Evolutionary conservation across 1,284 basidiomycete genomes (phyloP), one percentile per base, ranked within the genome.

Genomic region (Rhodotorula sp.): DNA sequence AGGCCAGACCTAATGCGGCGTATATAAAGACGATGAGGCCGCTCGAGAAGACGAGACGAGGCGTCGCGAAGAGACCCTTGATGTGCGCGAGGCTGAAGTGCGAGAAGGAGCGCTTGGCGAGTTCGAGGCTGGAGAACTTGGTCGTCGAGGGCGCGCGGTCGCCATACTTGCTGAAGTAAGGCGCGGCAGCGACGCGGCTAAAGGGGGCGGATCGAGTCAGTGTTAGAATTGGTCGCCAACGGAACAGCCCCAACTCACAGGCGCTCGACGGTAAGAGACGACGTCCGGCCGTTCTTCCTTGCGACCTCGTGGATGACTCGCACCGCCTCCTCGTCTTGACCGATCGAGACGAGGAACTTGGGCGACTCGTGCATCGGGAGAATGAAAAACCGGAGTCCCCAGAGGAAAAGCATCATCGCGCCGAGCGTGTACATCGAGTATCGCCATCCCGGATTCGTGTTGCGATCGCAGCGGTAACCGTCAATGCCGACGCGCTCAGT

Each of bases 291-390:
- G 56, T 58, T 58, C 37, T 14, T 44, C 37, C 44, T n/a, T 22
- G 56, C 56, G 24, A 58, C 37, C 4, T 33, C 37, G 22, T 58
- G 56, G 24, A 58, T 58, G 24, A 58, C 56, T 3, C 33, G 24
- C 24, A 44, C 56, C 12, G 56, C 56, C 33, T 58, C 56, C 18
- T 58, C 37, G 56, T 58, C 56, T 22, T 42, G 56, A 6, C 56
- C 56, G 5, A n/a, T 58, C 20, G 56, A 37, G 6, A 58, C 24
- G 37, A 58, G 56, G 56, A 44, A 58, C 37, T 58, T 58, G 24
- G 56, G 56, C 56, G 56, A 58, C 37, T 58, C 56, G 15, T 58
- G 56, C 56, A 58, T 58, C 24, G 56, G 56, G 10, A 58, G 33
- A 4, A 58, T 37, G 56, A 58, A 58, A 37, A 58, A 58, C 5